Conservation (phyloP, 2,329 filamentous ascomycete genomes). For the Botryotinia narcissicola region DNA sequence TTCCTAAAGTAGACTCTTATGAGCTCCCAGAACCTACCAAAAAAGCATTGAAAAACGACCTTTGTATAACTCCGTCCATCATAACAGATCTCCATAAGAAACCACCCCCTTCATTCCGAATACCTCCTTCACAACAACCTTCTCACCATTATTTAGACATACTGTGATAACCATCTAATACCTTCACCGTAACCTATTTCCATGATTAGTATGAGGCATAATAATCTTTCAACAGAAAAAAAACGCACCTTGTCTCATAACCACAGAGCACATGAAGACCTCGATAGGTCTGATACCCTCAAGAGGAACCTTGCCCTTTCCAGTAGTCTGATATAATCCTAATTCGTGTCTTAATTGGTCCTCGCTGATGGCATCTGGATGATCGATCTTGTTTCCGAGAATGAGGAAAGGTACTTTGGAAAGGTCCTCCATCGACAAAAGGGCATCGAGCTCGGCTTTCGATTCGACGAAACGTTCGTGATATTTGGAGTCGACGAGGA, state of each 20-base stretch:
- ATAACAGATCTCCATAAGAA: slow-evolving; percentile 32
- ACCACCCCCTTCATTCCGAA: slow-evolving; percentile 20
- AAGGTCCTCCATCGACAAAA: slow-evolving; percentile 95
- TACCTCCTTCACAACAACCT: background rate
- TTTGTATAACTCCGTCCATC: slow-evolving; percentile 38
- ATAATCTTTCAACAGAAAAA: slow-evolving; percentile 18
- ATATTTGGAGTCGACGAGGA: slow-evolving; percentile 97
- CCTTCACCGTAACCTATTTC: slow-evolving; percentile 74
- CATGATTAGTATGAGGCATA: slow-evolving; percentile 20
- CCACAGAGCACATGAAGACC: slow-evolving; percentile 98
- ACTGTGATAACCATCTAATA: slow-evolving; percentile 90
- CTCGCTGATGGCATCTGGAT: slow-evolving; percentile 92
- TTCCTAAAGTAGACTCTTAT: slow-evolving; percentile 29
- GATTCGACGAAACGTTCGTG: slow-evolving; percentile 90
- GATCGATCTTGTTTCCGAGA: slow-evolving; percentile 99
- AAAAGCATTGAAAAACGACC: slow-evolving; percentile 34
- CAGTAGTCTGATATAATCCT: slow-evolving; percentile 92
- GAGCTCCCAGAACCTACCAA: slow-evolving; percentile 26
- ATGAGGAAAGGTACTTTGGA: slow-evolving; percentile 94
- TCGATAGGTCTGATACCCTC: slow-evolving; percentile 94
- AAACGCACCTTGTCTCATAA: slow-evolving; percentile 84
- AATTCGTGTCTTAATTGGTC: slow-evolving; percentile 91
- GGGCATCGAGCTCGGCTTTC: slow-evolving; percentile 94
- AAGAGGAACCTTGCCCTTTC: slow-evolving; percentile 89
- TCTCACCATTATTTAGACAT: slow-evolving; percentile 59